Evolutionary conservation across 2,329 filamentous ascomycete species (phyloP).

Genomic region (Talaromyces sp.): DNA sequence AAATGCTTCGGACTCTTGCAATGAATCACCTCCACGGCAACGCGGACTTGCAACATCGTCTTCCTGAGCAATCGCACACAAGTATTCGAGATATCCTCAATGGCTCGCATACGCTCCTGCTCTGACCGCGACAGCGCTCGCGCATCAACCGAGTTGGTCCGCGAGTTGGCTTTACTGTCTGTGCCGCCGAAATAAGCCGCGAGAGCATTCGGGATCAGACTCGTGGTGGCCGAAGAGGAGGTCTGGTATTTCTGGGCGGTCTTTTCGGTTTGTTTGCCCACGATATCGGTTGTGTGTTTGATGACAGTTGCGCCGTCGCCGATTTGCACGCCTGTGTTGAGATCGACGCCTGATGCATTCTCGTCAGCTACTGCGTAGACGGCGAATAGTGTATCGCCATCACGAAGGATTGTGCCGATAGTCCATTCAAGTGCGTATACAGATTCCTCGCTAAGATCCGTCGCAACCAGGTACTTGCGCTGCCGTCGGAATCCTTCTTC

Average conservation of each 20-base stretch:
- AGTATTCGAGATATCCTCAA: slow-evolving; percentile 79
- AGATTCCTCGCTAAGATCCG: slow-evolving; percentile 89
- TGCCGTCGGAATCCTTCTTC: slow-evolving; percentile 75
- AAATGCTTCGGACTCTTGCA: slow-evolving; percentile 97
- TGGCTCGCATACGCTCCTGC: slow-evolving; percentile 74
- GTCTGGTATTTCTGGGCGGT: slow-evolving; percentile 43
- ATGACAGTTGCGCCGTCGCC: slow-evolving; percentile 73
- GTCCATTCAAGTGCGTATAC: slow-evolving; percentile 97
- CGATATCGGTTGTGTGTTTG: slow-evolving; percentile 70
- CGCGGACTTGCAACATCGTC: slow-evolving; percentile 85
- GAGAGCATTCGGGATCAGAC: slow-evolving; percentile 32
- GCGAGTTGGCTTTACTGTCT: slow-evolving; percentile 35
- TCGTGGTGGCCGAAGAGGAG: slow-evolving; percentile 28
- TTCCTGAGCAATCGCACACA: slow-evolving; percentile 85
- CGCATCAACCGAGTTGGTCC: slow-evolving; percentile 47
- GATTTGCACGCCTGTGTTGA: slow-evolving; percentile 52
- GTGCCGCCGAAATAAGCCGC: slow-evolving; percentile 39
- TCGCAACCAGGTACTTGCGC: slow-evolving; percentile 92
- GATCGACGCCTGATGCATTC: slow-evolving; percentile 38
- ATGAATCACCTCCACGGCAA: slow-evolving; percentile 94
- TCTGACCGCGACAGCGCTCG: slow-evolving; percentile 63
- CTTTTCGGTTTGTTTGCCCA: slow-evolving; percentile 61
- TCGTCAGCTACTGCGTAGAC: slow-evolving; percentile 96
- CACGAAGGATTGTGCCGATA: slow-evolving; percentile 87
- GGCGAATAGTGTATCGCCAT: slow-evolving; percentile 89